Conservation (phyloP, 768 basidiomycete genomes). For the Lactarius indigo region DNA sequence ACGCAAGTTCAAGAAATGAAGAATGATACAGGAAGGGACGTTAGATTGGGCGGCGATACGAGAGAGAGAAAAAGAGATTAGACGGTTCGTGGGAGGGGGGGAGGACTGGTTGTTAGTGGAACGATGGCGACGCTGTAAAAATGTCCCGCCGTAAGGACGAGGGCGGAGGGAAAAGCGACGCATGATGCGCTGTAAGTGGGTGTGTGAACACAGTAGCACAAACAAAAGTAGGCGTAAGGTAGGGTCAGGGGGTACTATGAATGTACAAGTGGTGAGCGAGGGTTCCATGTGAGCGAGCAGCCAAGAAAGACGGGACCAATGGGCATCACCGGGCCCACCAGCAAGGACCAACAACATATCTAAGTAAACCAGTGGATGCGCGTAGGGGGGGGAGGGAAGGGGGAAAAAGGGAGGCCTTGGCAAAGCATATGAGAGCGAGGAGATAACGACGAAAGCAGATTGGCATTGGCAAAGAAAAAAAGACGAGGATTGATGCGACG, state of each 20-base stretch:
- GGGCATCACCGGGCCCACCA: neutral
- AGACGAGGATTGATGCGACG: constrained; percentile 6
- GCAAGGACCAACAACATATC: neutral
- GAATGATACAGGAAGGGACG: neutral
- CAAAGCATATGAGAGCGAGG: constrained; percentile 23
- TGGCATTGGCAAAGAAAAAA: neutral
- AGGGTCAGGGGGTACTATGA: neutral
- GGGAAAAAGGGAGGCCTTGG: no score
- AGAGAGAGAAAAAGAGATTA: constrained; percentile 1
- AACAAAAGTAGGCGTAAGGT: neutral
- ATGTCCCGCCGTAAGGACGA: neutral
- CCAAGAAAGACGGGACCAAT: neutral
- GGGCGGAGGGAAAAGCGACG: no score
- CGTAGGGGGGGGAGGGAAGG: neutral
- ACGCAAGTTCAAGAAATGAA: neutral
- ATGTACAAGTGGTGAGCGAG: neutral
- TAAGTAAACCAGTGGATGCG: constrained; percentile 7
- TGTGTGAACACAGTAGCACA: no score
- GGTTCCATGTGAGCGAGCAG: neutral
- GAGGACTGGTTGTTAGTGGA: no score
- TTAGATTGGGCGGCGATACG: neutral
- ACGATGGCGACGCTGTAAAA: neutral
- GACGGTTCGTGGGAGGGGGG: neutral
- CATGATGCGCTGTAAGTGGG: neutral
- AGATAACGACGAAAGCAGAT: constrained; percentile 21